Conservation (phyloP, 1,284 basidiomycete species). For the Cryptococcus maquisensis region DNA sequence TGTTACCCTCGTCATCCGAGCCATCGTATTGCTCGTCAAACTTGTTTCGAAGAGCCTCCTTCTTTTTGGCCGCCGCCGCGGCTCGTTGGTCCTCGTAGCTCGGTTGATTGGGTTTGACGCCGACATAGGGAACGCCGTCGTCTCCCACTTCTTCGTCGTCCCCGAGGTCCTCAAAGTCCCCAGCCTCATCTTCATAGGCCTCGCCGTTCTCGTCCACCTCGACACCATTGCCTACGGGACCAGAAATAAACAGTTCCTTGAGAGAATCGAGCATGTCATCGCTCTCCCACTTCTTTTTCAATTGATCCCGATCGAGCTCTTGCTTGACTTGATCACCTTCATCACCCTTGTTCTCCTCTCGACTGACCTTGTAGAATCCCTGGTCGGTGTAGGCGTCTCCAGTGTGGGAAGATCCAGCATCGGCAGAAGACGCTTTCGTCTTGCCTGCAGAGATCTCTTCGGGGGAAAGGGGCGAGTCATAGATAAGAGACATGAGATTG, state of each 20-base stretch:
- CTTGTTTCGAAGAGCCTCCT: slow-evolving; percentile 85
- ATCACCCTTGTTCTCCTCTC: slow-evolving; percentile 41
- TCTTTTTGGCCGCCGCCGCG: slow-evolving; percentile 72
- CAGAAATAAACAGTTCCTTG: slow-evolving; percentile 86
- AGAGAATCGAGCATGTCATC: slow-evolving; percentile 82
- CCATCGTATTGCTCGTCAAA: slow-evolving; percentile 98
- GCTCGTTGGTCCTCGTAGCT: slow-evolving; percentile 52
- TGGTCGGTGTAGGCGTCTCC: slow-evolving; percentile 49
- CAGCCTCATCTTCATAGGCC: slow-evolving; percentile 50
- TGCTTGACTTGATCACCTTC: slow-evolving; percentile 73
- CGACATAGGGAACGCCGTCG: slow-evolving; percentile 42
- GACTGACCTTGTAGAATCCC: slow-evolving; percentile 69
- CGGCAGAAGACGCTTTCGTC: slow-evolving; percentile 39
- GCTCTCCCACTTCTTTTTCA: slow-evolving; percentile 71
- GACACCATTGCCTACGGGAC: slow-evolving; percentile 48
- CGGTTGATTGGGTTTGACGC: slow-evolving; percentile 32
- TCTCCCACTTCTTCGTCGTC: slow-evolving; percentile 50
- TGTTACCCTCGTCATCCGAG: slow-evolving; percentile 65
- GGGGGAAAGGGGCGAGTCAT: slow-evolving; percentile 66
- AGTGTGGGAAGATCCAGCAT: slow-evolving; percentile 37
- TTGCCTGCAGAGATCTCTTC: slow-evolving; percentile 62
- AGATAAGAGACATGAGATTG: slow-evolving; percentile 85
- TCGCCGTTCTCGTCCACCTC: slow-evolving; percentile 48
- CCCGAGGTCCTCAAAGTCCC: slow-evolving; percentile 54
- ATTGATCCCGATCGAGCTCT: slow-evolving; percentile 50